Evolutionary conservation across 768 basidiomycete species (phyloP).

Genomic region (Tubosaeta sp.): DNA sequence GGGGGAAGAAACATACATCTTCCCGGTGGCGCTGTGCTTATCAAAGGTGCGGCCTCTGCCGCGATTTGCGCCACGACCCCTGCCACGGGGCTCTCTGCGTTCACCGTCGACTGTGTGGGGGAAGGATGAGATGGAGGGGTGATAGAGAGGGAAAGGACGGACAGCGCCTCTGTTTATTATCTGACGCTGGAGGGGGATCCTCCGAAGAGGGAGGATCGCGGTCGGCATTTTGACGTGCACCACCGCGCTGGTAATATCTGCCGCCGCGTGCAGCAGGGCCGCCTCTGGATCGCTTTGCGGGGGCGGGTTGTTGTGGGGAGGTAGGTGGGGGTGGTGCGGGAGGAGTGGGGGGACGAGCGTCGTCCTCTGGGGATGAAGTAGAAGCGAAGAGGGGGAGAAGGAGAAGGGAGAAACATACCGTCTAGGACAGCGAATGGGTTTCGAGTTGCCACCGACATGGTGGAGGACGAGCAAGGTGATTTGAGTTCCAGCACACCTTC

Average conservation of each 20-base stretch:
- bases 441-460: slow-evolving; percentile 87
- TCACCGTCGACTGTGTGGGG: slow-evolving; percentile 38
- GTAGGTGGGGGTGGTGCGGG: slow-evolving; percentile 19
- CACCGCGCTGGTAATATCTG: slow-evolving; percentile 66
- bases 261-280: slow-evolving; percentile 65
- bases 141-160: slow-evolving; percentile 8
- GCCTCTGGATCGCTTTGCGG: slow-evolving; percentile 45
- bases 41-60: slow-evolving; percentile 76
- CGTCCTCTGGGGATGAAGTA: slow-evolving; percentile 37
- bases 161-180: slow-evolving; percentile 29
- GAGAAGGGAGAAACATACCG: slow-evolving; percentile 43
- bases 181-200: slow-evolving; percentile 29
- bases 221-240: slow-evolving; percentile 39
- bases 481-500: slow-evolving; percentile 7
- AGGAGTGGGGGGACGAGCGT: slow-evolving; percentile 32
- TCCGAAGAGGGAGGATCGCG: slow-evolving; percentile 38
- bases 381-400: background rate
- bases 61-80: slow-evolving; percentile 43
- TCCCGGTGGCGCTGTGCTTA: slow-evolving; percentile 83
- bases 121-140: slow-evolving; percentile 3
- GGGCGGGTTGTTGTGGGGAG: slow-evolving; percentile 30
- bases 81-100: slow-evolving; percentile 42
- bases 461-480: slow-evolving; percentile 10
- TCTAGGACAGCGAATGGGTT: slow-evolving; percentile 83
- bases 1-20: slow-evolving; percentile 49